These are phyloP conservation scores for Pestalotiopsis sp. DNA, from an alignment of 2,329 filamentous ascomycete species.

Conservation along the genomic window DNA sequence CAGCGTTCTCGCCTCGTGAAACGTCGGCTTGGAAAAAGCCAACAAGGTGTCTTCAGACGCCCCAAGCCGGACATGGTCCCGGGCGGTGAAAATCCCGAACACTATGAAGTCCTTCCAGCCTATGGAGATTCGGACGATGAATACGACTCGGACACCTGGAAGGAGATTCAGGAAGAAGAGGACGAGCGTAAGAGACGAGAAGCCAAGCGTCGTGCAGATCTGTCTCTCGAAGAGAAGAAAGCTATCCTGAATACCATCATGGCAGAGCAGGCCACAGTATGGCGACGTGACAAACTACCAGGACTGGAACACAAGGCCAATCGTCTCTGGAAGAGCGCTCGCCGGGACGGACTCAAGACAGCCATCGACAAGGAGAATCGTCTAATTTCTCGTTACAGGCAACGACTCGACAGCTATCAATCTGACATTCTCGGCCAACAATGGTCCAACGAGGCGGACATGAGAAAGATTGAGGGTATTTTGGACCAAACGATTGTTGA, in stretches of 20 bases:
- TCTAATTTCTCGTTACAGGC: constrained; percentile 44
- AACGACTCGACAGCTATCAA: constrained; percentile 58
- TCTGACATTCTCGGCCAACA: constrained; percentile 52
- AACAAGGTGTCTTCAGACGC: constrained; percentile 1
- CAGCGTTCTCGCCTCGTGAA: constrained; percentile 29
- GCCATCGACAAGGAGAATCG: constrained; percentile 48
- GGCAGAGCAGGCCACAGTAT: constrained; percentile 50
- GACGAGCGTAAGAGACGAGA: constrained; percentile 34
- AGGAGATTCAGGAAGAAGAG: constrained; percentile 63
- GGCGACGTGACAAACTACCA: constrained; percentile 61
- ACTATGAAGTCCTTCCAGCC: constrained; percentile 47
- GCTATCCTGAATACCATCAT: constrained; percentile 58
- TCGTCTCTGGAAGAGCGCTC: constrained; percentile 62
- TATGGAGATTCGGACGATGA: constrained; percentile 59
- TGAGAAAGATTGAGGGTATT: constrained; percentile 57
- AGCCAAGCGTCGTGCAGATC: constrained; percentile 15
- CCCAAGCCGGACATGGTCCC: constrained; percentile 28
- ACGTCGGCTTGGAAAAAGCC: constrained; percentile 15
- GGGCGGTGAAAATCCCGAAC: constrained; percentile 28
- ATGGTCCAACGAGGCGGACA: constrained; percentile 54
- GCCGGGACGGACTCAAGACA: constrained; percentile 38
- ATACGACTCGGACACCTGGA: constrained; percentile 61
- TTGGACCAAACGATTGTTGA: constrained; percentile 70
- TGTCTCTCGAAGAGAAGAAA: constrained; percentile 51
- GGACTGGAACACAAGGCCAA: constrained; percentile 59